These are phyloP conservation scores for Venturia oleaginea DNA, from an alignment of 2,329 filamentous ascomycete genomes.

Conservation along the genomic window DNA sequence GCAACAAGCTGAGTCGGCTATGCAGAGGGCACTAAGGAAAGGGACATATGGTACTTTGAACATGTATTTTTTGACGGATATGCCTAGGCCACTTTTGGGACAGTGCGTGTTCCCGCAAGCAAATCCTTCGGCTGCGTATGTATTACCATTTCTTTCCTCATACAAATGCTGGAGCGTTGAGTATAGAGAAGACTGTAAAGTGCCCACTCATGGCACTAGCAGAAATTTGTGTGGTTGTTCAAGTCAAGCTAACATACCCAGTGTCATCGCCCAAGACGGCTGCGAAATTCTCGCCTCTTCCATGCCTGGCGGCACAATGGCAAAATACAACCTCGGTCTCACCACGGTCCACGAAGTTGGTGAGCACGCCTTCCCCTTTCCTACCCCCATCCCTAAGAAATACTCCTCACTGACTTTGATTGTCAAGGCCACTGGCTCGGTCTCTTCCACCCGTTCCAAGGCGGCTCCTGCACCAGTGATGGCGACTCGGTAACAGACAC, in stretches of 20 bases:
- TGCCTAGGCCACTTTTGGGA: slow-evolving; percentile 40
- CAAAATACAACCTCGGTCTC: slow-evolving; percentile 38
- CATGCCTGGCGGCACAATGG: slow-evolving; percentile 39
- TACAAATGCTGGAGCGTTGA: no score
- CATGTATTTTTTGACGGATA: slow-evolving; percentile 51
- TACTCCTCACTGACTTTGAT: background rate
- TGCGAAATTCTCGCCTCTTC: slow-evolving; percentile 43
- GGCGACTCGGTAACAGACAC: slow-evolving; percentile 39
- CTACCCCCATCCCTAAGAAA: background rate
- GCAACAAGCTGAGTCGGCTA: slow-evolving; percentile 20
- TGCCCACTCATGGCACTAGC: no score
- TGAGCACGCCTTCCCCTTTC: background rate
- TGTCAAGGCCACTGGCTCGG: slow-evolving; percentile 38
- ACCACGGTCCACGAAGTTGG: slow-evolving; percentile 37
- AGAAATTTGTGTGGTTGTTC: no score
- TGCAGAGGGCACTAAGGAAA: slow-evolving; percentile 45
- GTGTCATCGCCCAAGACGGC: slow-evolving; percentile 33
- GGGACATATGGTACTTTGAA: slow-evolving; percentile 48
- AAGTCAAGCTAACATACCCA: background rate
- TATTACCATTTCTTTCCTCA: background rate
- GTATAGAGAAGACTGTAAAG: no score
- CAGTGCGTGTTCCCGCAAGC: slow-evolving; percentile 43
- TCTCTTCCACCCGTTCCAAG: slow-evolving; percentile 39
- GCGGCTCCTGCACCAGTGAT: slow-evolving; percentile 34
- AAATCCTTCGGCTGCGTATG: slow-evolving; percentile 17